A percentile compares a stretch with the other conserved stretches of the same genome.
phyloP scores from a whole-genome alignment of 495 filamentous ascomycete species.

The Emericellopsis terricola region DNA sequence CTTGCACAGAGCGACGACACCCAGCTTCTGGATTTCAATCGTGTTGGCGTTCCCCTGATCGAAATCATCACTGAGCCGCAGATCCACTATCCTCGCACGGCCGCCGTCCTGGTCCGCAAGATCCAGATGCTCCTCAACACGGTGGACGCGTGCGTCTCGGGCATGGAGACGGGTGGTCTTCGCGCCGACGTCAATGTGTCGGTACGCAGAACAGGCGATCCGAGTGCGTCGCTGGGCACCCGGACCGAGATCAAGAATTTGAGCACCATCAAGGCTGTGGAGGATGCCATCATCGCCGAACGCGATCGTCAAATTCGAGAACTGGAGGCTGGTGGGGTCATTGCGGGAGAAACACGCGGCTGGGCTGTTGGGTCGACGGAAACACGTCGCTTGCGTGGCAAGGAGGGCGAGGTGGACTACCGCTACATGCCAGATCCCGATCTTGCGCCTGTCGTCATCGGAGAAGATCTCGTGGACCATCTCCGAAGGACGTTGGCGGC shows the following conservation, averaged over 20 bases:
- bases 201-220: slow-evolving; percentile 36
- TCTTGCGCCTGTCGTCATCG: slow-evolving; percentile 61
- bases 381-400: slow-evolving; percentile 66
- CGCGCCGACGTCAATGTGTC: slow-evolving; percentile 94
- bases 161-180: slow-evolving; percentile 86
- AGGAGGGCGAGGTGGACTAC: slow-evolving; percentile 96
- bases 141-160: slow-evolving; percentile 64
- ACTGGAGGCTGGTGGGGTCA: slow-evolving; percentile 55
- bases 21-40: slow-evolving; percentile 86
- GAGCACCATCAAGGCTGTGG: slow-evolving; percentile 82
- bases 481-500: slow-evolving; percentile 41
- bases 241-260: slow-evolving; percentile 97
- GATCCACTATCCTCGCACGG: slow-evolving; percentile 69
- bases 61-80: slow-evolving; percentile 88
- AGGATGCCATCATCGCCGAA: slow-evolving; percentile 85
- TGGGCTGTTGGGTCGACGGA: slow-evolving; percentile 71
- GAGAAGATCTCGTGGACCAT: slow-evolving; percentile 43
- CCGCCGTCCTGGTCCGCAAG: slow-evolving; percentile 74
- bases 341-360: slow-evolving; percentile 81
- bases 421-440: slow-evolving; percentile 98
- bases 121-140: slow-evolving; percentile 67
- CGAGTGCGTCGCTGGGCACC: slow-evolving; percentile 44
- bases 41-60: slow-evolving; percentile 74
- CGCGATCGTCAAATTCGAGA: slow-evolving; percentile 71
- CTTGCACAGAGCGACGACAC: slow-evolving; percentile 51